Evolutionary conservation across 306 rosid genomes (phyloP).

Genomic region (Quillaja saponaria): DNA sequence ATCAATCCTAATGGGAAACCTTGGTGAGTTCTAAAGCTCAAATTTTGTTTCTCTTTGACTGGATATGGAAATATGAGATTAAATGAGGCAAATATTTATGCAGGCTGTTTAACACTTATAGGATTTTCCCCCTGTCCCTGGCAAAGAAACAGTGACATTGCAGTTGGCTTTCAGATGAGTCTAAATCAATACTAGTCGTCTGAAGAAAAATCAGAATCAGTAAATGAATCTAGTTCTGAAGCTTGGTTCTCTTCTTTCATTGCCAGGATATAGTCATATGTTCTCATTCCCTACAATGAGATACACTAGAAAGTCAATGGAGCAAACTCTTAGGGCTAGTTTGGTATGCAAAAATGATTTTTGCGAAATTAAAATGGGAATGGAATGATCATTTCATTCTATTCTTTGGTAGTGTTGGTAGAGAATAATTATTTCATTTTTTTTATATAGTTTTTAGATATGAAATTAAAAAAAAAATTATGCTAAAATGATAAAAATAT

Average conservation of each 20-base stretch:
- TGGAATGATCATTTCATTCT: no score
- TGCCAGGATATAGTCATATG: slow-evolving; percentile 91
- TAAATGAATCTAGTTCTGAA: slow-evolving; percentile 57
- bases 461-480: no score
- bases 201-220: slow-evolving; percentile 79
- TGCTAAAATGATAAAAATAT: no score
- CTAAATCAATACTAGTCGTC: slow-evolving; percentile 76
- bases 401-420: no score
- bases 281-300: slow-evolving; percentile 77
- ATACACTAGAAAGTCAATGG: slow-evolving; percentile 24
- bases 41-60: slow-evolving; percentile 26
- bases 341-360: no score
- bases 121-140: slow-evolving; percentile 44
- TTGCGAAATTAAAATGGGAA: no score
- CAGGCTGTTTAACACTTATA: slow-evolving; percentile 42
- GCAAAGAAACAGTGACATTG: slow-evolving; percentile 69
- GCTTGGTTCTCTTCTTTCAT: slow-evolving; percentile 80
- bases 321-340: slow-evolving; percentile 11
- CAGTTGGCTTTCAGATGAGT: slow-evolving; percentile 79
- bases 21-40: slow-evolving; percentile 57
- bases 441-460: no score
- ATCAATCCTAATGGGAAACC: slow-evolving; percentile 78
- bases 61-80: slow-evolving; percentile 3
- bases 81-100: slow-evolving; percentile 1
- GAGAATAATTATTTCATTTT: no score